A percentile compares a stretch with the other conserved stretches of the same genome.
Conservation (phyloP, 2,329 filamentous ascomycete genomes). For the Westerdykella aurantiaca region DNA sequence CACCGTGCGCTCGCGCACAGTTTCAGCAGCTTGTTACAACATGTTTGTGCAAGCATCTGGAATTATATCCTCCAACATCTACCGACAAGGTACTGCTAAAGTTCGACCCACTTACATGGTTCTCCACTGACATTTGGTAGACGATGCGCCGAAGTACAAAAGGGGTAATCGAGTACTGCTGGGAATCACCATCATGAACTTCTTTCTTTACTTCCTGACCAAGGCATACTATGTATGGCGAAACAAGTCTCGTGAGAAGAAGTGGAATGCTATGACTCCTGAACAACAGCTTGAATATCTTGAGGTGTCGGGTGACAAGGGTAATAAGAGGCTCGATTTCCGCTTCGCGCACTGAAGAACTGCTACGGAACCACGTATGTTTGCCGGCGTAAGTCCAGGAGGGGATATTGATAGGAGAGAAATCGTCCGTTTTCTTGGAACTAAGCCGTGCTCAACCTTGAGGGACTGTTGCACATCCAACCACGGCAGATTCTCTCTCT, state of each 20-base stretch:
- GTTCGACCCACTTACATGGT: background rate
- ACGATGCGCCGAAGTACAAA: slow-evolving; percentile 17
- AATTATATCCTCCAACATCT: slow-evolving; percentile 22
- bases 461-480: too few relatives aligned
- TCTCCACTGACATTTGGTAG: background rate
- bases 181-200: slow-evolving; percentile 24
- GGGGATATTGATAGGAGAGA: too few relatives aligned
- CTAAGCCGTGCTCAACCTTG: too few relatives aligned
- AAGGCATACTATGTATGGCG: slow-evolving; percentile 31
- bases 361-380: too few relatives aligned
- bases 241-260: slow-evolving; percentile 25
- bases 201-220: slow-evolving; percentile 22
- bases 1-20: too few relatives aligned
- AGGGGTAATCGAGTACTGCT: slow-evolving; percentile 23
- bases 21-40: slow-evolving; percentile 20
- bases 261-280: slow-evolving; percentile 36
- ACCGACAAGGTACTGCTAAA: slow-evolving; percentile 8
- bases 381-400: too few relatives aligned
- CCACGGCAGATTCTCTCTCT: too few relatives aligned
- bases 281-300: slow-evolving; percentile 33
- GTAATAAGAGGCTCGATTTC: slow-evolving; percentile 33
- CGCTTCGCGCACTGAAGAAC: slow-evolving; percentile 20
- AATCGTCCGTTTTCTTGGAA: too few relatives aligned
- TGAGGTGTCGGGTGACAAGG: slow-evolving; percentile 31
- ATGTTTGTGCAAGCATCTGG: slow-evolving; percentile 23